phyloP scores from a whole-genome alignment of 2,329 filamentous ascomycete genomes.

The Verticillium klebahnii region DNA sequence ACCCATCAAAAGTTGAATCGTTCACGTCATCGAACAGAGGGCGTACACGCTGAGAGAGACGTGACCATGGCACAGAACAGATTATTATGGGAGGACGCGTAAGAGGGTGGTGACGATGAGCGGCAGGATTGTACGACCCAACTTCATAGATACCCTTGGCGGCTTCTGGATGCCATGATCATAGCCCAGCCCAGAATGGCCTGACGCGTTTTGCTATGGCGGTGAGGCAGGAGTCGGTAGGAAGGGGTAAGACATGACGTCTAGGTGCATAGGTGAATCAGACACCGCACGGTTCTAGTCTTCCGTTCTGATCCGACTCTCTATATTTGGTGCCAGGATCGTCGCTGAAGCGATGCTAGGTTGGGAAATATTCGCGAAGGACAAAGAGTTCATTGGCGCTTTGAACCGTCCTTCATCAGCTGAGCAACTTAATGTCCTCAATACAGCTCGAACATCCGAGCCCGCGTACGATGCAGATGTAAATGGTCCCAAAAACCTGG shows the following conservation, averaged over 20 bases:
- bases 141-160: too few species aligned
- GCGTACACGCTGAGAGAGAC: too few species aligned
- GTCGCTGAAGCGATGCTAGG: background rate
- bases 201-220: background rate
- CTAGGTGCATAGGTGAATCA: background rate
- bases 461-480: background rate
- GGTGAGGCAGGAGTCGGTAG: background rate
- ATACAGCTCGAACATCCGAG: background rate
- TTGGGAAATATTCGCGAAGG: background rate
- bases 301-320: too few species aligned
- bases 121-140: too few species aligned
- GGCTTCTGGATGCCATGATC: too few species aligned
- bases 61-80: too few species aligned
- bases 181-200: background rate
- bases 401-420: background rate
- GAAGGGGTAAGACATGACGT: background rate
- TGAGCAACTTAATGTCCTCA: background rate
- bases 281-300: background rate
- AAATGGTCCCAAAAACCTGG: background rate
- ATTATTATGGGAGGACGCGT: too few species aligned
- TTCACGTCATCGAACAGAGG: too few species aligned
- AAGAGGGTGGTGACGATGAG: too few species aligned
- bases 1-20: too few species aligned
- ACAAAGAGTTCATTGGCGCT: background rate
- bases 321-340: background rate